Conservation (phyloP, 2,329 filamentous ascomycete genomes). For the Diaporthe vexans region DNA sequence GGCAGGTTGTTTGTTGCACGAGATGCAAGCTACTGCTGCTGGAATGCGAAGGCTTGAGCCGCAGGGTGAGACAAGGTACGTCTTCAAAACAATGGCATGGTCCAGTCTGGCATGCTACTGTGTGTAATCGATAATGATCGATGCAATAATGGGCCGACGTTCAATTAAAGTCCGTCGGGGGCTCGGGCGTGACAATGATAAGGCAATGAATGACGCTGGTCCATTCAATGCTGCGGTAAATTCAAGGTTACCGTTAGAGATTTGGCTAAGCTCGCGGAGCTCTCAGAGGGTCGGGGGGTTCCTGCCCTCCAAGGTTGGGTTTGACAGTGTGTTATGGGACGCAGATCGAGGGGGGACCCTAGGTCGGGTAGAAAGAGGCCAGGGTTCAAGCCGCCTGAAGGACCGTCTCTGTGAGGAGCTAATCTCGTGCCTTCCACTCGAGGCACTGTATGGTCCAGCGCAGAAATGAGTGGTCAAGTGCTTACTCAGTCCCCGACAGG, state of each 20-base stretch:
- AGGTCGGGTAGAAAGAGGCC: background rate
- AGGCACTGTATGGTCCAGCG: background rate
- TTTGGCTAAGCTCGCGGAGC: constrained; percentile 36
- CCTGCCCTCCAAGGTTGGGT: background rate
- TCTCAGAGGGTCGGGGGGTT: background rate
- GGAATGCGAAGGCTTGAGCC: constrained; percentile 4
- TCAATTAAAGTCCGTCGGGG: constrained; percentile 17
- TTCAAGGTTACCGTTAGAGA: constrained; percentile 34
- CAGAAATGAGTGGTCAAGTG: background rate
- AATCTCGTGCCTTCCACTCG: background rate
- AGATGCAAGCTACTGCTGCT: background rate
- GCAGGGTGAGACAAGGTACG: constrained; percentile 7
- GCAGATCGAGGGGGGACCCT: background rate
- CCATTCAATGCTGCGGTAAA: constrained; percentile 27
- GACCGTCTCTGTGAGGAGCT: constrained; percentile 14
- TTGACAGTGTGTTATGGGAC: constrained; percentile 6
- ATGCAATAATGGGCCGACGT: constrained; percentile 7
- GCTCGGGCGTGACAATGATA: background rate
- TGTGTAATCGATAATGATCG: background rate
- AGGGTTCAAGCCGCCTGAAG: background rate
- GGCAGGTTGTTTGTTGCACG: background rate
- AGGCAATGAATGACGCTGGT: constrained; percentile 17
- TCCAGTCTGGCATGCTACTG: background rate
- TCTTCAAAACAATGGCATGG: background rate
- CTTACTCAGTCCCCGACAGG: fast-evolving